A percentile compares a stretch with the other conserved stretches of the same genome.
phyloP scores from a whole-genome alignment of 768 basidiomycete species.

The Tulasnella sp. region DNA sequence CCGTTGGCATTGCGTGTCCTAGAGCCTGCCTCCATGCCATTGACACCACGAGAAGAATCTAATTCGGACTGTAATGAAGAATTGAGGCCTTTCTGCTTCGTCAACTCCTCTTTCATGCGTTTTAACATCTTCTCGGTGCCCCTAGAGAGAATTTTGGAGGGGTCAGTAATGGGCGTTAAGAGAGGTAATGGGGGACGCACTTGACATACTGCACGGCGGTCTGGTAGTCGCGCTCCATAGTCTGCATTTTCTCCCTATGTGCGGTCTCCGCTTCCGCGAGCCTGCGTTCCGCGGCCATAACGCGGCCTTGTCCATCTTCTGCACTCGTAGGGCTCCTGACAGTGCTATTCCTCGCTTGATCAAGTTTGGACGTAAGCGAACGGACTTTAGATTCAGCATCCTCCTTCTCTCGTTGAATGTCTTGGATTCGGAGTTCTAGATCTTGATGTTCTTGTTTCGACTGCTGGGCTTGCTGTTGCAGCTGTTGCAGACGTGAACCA shows the following conservation, averaged over 20 bases:
- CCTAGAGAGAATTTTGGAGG: constrained; percentile 33
- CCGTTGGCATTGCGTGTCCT: constrained; percentile 53
- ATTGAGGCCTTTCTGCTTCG: constrained; percentile 78
- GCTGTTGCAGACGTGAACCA: constrained; percentile 44
- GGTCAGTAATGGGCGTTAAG: constrained; percentile 2
- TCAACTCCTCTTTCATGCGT: constrained; percentile 89
- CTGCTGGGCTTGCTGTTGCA: constrained; percentile 71
- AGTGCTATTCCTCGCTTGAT: constrained; percentile 42
- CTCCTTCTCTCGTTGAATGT: constrained; percentile 52
- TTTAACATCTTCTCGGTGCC: constrained; percentile 98
- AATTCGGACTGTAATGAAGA: constrained; percentile 74
- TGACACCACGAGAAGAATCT: constrained; percentile 47
- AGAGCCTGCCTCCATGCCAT: constrained; percentile 43
- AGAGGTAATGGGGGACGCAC: constrained; percentile 35
- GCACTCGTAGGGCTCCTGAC: constrained; percentile 42
- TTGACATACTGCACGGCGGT: constrained; percentile 97
- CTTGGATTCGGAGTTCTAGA: constrained; percentile 64
- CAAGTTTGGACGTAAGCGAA: constrained; percentile 54
- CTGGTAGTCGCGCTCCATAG: constrained; percentile 92
- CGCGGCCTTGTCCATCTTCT: constrained; percentile 35
- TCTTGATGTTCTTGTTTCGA: constrained; percentile 60
- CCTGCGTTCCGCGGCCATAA: constrained; percentile 62
- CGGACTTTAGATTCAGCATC: constrained; percentile 65
- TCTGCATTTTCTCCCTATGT: constrained; percentile 70
- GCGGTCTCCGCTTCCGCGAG: constrained; percentile 67